These are phyloP conservation scores for Suillus clintonianus DNA, from an alignment of 768 basidiomycete species.

Conservation along the genomic window DNA sequence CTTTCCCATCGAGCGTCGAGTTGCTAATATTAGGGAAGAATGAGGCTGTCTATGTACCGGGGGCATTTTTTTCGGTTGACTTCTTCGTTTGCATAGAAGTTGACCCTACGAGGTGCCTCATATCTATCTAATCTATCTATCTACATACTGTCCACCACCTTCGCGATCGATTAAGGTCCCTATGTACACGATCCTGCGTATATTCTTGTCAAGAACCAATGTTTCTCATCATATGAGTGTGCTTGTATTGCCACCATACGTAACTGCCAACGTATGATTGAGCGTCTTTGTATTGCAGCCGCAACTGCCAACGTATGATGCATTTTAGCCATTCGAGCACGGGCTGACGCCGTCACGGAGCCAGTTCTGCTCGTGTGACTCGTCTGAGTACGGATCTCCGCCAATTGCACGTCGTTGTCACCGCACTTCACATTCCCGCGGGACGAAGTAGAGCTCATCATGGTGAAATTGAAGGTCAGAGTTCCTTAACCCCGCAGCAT, in stretches of 20 bases:
- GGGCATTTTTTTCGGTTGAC: slow-evolving; percentile 61
- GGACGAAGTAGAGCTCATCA: no score
- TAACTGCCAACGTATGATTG: neutral
- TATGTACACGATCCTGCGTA: neutral
- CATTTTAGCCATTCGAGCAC: no score
- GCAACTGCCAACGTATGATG: no score
- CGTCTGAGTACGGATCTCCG: neutral
- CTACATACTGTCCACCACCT: neutral
- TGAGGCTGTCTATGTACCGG: slow-evolving; percentile 8
- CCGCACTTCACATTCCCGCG: neutral
- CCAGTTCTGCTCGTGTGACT: neutral
- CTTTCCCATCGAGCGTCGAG: slow-evolving; percentile 45
- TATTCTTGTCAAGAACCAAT: neutral
- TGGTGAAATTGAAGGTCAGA: no score
- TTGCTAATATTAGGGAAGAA: slow-evolving; percentile 56
- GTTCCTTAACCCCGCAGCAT: no score
- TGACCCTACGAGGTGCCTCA: slow-evolving; percentile 69
- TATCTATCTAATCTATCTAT: slow-evolving; percentile 26
- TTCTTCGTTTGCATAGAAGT: slow-evolving; percentile 34
- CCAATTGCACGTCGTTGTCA: neutral
- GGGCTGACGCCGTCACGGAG: neutral
- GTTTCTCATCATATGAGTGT: neutral
- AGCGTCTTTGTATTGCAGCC: no score
- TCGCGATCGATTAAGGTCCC: neutral
- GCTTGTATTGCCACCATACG: neutral